Percentiles rank a stretch among this genome's conserved stretches.
These are phyloP conservation scores for Ustilago vetiveriae DNA, from an alignment of 1,284 basidiomycete species.

Conservation along the genomic window DNA sequence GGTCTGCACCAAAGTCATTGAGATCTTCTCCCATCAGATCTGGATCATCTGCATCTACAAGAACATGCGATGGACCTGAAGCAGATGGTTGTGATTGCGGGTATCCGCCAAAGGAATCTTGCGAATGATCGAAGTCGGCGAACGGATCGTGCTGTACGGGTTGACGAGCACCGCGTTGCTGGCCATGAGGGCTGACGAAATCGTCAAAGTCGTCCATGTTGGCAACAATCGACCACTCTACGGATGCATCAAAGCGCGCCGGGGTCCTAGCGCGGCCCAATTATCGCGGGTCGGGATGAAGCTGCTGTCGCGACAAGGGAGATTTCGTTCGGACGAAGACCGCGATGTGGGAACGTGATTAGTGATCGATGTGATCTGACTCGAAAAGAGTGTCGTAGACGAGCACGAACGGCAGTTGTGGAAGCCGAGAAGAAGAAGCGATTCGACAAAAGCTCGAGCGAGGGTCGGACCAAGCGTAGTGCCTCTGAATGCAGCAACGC, in stretches of 20 bases:
- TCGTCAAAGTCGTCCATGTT: conserved; percentile 63
- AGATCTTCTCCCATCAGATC: conserved; percentile 60
- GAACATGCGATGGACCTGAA: conserved; percentile 52
- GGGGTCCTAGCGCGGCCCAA: conserved; percentile 1
- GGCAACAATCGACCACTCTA: no score
- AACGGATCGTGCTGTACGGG: conserved; percentile 25
- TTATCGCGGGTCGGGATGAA: not conserved
- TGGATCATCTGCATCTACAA: conserved; percentile 60
- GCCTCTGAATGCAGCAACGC: not conserved
- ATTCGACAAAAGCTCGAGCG: no score
- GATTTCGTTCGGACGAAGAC: no score
- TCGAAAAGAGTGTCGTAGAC: no score
- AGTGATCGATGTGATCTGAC: no score
- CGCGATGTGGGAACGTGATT: no score
- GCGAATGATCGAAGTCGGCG: conserved; percentile 24
- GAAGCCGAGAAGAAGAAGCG: conserved; percentile 9
- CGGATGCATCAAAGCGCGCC: no score
- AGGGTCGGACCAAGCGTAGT: not conserved
- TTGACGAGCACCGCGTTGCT: conserved; percentile 4
- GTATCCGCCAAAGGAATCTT: conserved; percentile 31
- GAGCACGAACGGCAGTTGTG: no score
- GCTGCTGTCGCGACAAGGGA: not conserved
- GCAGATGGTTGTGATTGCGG: conserved; percentile 1
- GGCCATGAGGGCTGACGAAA: conserved; percentile 35
- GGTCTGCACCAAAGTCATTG: conserved; percentile 34